A percentile compares a stretch with the other conserved stretches of the same genome.
These are phyloP conservation scores for Malassezia pachydermatis DNA, from an alignment of 1,284 basidiomycete genomes.

Conservation along the genomic window DNA sequence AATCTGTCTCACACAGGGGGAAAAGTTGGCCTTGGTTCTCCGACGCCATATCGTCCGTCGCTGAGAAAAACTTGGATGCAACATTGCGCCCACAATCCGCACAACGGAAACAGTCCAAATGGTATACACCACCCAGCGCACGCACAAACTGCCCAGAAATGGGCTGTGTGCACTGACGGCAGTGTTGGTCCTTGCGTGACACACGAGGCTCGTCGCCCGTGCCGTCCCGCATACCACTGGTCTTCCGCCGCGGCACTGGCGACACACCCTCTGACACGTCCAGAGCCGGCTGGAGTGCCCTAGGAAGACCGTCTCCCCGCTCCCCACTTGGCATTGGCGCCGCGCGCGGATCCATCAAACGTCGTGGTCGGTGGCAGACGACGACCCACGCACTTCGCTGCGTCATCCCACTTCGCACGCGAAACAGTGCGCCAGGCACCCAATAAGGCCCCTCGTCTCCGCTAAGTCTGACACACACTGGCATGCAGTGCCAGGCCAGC, in stretches of 20 bases:
- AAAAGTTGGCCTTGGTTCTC: conserved; percentile 29
- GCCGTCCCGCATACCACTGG: neutral
- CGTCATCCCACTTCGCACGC: too few relatives aligned
- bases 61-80: conserved; percentile 94
- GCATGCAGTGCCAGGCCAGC: too few relatives aligned
- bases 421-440: too few relatives aligned
- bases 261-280: neutral
- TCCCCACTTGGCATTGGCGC: too few relatives aligned
- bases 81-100: conserved; percentile 85
- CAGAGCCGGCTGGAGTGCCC: too few relatives aligned
- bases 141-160: conserved; percentile 92
- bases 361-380: too few relatives aligned
- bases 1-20: conserved; percentile 75
- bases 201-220: neutral
- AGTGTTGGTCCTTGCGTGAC: conserved; percentile 29
- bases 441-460: too few relatives aligned
- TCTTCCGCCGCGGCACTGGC: neutral
- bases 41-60: conserved; percentile 55
- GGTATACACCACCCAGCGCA: conserved; percentile 85
- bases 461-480: too few relatives aligned
- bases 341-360: conserved; percentile 5
- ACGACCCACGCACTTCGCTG: too few relatives aligned
- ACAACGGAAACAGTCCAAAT: conserved; percentile 92
- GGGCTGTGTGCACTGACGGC: conserved; percentile 36
- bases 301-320: too few relatives aligned